phyloP scores from a whole-genome alignment of 306 rosid genomes.

The Acacia acuminata region DNA sequence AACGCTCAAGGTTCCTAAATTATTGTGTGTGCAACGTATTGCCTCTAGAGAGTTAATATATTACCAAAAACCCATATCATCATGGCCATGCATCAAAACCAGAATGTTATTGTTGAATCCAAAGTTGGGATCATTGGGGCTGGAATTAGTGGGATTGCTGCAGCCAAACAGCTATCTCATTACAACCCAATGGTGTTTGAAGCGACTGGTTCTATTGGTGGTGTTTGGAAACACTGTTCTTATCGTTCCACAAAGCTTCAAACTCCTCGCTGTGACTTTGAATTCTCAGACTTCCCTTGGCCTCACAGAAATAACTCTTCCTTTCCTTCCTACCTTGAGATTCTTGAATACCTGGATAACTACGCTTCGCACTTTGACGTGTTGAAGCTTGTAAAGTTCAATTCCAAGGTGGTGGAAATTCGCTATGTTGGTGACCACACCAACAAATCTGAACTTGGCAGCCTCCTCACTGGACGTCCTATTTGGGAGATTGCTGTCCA shows the following conservation, averaged over 20 bases:
- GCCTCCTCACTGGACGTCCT: conserved; percentile 23
- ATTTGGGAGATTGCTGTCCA: conserved; percentile 25
- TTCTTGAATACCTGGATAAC: conserved; percentile 52
- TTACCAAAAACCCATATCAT: not conserved
- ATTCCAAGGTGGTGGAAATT: conserved; percentile 51
- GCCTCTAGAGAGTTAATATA: not conserved
- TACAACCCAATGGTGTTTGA: conserved; percentile 58
- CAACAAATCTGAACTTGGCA: conserved; percentile 6
- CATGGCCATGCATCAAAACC: conserved; percentile 15
- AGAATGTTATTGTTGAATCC: conserved; percentile 25
- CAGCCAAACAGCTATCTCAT: conserved; percentile 58
- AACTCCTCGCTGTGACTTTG: conserved; percentile 58
- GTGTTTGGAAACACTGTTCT: conserved; percentile 75
- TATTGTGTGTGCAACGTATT: not conserved
- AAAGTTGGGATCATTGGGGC: conserved; percentile 65
- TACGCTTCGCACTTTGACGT: conserved; percentile 61
- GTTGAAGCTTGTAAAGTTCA: conserved; percentile 43
- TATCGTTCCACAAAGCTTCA: conserved; percentile 59
- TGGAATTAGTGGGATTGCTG: conserved; percentile 72
- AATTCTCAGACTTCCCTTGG: conserved; percentile 72
- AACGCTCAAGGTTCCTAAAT: not conserved
- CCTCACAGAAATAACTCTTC: conserved; percentile 39
- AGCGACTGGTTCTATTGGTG: conserved; percentile 58
- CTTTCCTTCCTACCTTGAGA: conserved; percentile 55
- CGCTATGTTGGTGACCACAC: conserved; percentile 34